These are phyloP conservation scores for Proliferodiscus dingleyae DNA, from an alignment of 2,329 filamentous ascomycete species.

Conservation along the genomic window DNA sequence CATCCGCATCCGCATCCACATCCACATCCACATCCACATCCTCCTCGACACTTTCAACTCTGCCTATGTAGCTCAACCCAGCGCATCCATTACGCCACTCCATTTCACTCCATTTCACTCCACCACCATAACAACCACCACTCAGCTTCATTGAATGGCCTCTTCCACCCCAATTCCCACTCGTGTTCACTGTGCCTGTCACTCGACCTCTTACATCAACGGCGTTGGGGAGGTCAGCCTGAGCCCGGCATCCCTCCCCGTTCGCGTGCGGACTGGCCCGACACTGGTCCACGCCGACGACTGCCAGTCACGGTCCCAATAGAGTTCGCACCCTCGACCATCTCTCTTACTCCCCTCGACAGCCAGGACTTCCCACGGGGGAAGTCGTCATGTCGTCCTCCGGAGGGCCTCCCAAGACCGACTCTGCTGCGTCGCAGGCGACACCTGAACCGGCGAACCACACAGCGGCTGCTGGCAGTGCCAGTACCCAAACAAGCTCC, in stretches of 20 bases:
- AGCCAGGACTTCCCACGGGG: background rate
- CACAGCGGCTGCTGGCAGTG: background rate
- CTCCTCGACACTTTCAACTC: no score
- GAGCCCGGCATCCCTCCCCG: background rate
- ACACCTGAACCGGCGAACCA: background rate
- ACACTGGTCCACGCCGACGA: background rate
- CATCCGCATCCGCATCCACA: no score
- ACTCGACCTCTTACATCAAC: no score
- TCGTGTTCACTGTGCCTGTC: no score
- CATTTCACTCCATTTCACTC: no score
- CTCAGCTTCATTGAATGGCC: no score
- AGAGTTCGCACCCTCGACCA: background rate
- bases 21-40: no score
- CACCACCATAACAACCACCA: no score
- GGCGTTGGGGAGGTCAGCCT: no score
- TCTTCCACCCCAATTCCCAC: no score
- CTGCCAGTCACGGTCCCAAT: background rate
- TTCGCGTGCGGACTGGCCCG: background rate
- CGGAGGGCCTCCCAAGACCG: background rate
- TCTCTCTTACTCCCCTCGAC: background rate
- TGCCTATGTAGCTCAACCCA: no score
- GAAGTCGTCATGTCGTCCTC: background rate
- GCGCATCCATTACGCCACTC: no score
- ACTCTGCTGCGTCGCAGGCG: background rate
- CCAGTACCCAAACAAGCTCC: slow-evolving; percentile 1